Percentiles rank a stretch among this genome's conserved stretches.
Evolutionary conservation across 306 rosid genomes (phyloP).

Genomic region (Sophora flavescens): DNA sequence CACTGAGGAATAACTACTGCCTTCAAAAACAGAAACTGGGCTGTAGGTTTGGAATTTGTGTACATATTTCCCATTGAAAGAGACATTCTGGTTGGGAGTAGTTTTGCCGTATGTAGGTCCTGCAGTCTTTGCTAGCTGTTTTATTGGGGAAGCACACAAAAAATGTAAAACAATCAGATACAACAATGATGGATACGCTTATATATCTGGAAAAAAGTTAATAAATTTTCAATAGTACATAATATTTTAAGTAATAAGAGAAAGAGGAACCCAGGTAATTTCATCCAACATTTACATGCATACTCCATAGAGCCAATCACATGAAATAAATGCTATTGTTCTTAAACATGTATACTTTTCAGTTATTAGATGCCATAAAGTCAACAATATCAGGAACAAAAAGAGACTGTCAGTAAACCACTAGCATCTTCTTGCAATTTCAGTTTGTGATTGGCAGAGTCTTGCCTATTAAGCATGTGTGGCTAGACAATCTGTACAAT

Average conservation of each 20-base stretch:
- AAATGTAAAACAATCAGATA: conserved; percentile 39
- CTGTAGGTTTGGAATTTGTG: conserved; percentile 56
- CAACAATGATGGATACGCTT: neutral
- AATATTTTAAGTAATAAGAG: neutral
- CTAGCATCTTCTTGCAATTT: no score
- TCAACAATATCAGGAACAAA: conserved; percentile 8
- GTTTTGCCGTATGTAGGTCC: conserved; percentile 28
- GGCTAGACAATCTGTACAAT: neutral
- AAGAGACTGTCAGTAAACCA: no score
- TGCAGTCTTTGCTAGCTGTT: conserved; percentile 12
- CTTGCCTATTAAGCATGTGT: conserved; percentile 20
- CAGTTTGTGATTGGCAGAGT: neutral
- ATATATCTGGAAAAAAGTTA: neutral
- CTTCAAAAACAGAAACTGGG: conserved; percentile 72
- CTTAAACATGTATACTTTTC: neutral
- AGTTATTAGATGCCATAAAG: conserved; percentile 29
- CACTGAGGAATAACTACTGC: conserved; percentile 57
- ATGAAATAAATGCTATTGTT: conserved; percentile 17
- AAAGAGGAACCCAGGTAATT: conserved; percentile 4
- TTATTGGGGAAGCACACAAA: conserved; percentile 23
- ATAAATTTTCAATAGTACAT: neutral
- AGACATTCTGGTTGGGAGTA: conserved; percentile 32
- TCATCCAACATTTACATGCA: conserved; percentile 36
- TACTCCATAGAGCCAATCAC: conserved; percentile 6
- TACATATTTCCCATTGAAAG: conserved; percentile 44